Evolutionary conservation across 2,329 filamentous ascomycete genomes (phyloP).

Genomic region (Pseudovirgaria hyperparasitica): DNA sequence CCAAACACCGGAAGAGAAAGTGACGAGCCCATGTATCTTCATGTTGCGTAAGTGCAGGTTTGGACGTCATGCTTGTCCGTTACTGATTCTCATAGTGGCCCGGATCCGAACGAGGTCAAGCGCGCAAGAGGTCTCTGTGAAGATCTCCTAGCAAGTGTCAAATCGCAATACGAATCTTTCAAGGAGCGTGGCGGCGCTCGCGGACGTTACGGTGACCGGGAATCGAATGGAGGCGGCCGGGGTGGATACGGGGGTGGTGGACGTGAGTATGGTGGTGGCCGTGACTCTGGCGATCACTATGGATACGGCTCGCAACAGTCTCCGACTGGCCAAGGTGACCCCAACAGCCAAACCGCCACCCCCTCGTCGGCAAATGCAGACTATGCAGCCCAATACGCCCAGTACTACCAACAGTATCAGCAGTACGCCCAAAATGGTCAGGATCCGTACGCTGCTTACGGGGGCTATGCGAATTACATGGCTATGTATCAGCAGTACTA

Average conservation of each 20-base stretch:
- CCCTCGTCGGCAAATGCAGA: conserved; percentile 34
- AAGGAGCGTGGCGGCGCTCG: conserved; percentile 53
- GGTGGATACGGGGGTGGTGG: conserved; percentile 28
- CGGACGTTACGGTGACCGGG: conserved; percentile 28
- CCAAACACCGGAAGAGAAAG: conserved; percentile 77
- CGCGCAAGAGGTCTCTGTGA: conserved; percentile 80
- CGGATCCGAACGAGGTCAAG: conserved; percentile 74
- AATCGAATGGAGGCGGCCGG: conserved; percentile 14
- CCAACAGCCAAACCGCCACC: conserved; percentile 22
- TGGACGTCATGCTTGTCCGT: conserved; percentile 3
- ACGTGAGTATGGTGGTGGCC: conserved; percentile 23
- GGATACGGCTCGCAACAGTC: conserved; percentile 20
- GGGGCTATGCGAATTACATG: conserved; percentile 46
- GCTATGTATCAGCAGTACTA: conserved; percentile 19
- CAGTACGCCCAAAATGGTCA: conserved; percentile 40
- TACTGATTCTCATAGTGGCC: conserved; percentile 46
- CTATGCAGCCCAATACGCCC: conserved; percentile 70
- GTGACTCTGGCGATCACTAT: conserved; percentile 18
- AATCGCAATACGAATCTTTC: conserved; percentile 77
- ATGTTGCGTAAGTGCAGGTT: conserved; percentile 63
- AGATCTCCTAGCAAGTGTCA: conserved; percentile 76
- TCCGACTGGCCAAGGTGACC: conserved; percentile 11
- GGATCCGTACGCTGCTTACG: conserved; percentile 84
- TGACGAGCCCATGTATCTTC: conserved; percentile 92
- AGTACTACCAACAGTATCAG: conserved; percentile 57